phyloP scores from a whole-genome alignment of 257 asterid species.

The Gentiana dahurica region DNA sequence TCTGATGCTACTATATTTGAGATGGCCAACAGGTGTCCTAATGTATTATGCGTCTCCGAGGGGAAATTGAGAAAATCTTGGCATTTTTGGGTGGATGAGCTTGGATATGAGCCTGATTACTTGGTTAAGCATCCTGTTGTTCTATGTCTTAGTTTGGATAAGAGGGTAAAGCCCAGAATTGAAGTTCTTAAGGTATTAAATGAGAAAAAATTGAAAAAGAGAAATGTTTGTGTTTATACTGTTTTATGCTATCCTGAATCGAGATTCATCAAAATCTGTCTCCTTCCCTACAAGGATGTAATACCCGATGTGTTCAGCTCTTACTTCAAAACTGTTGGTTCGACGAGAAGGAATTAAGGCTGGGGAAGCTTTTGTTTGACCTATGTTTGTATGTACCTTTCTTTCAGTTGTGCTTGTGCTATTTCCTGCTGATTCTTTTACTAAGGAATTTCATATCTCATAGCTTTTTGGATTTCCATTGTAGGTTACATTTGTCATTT shows the following conservation, averaged over 20 bases:
- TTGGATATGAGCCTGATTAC: neutral
- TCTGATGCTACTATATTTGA: slow-evolving; percentile 10
- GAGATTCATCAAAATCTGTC: slow-evolving; percentile 10
- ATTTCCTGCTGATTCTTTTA: too few species aligned
- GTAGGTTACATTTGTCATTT: too few species aligned
- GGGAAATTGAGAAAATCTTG: neutral
- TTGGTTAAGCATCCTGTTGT: slow-evolving; percentile 8
- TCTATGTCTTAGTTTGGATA: slow-evolving; percentile 12
- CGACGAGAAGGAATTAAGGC: too few species aligned
- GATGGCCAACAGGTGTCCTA: slow-evolving; percentile 3
- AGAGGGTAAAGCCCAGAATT: slow-evolving; percentile 11
- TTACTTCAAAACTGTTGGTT: slow-evolving; percentile 4
- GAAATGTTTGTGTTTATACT: neutral
- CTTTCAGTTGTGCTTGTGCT: too few species aligned
- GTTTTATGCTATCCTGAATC: slow-evolving; percentile 2
- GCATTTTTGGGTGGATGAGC: slow-evolving; percentile 10
- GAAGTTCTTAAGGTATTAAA: slow-evolving; percentile 11
- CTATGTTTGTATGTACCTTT: too few species aligned
- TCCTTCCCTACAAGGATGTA: slow-evolving; percentile 15
- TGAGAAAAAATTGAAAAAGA: slow-evolving; percentile 12
- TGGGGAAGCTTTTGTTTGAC: too few species aligned
- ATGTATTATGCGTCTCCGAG: slow-evolving; percentile 2
- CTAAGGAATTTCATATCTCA: too few species aligned
- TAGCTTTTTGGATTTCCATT: too few species aligned
- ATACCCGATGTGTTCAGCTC: slow-evolving; percentile 6